A percentile compares a stretch with the other conserved stretches of the same genome.
Conservation (phyloP, 179 eudicot species). For the Heliamphora pulchella region DNA sequence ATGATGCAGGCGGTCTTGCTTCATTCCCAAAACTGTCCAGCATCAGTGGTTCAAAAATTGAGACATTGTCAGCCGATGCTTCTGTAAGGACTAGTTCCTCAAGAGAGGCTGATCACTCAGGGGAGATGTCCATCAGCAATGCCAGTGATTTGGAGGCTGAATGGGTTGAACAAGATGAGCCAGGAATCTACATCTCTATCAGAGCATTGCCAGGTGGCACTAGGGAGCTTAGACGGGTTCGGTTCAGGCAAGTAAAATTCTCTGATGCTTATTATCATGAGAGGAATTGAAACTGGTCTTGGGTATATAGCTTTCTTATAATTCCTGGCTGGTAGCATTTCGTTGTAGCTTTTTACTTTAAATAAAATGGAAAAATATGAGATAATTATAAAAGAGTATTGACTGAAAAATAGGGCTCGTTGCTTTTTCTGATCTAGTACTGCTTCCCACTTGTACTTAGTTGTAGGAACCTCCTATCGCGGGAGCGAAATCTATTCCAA, state of each 20-base stretch:
- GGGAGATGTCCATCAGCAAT: constrained; percentile 85
- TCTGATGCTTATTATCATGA: background rate
- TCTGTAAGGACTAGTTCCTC: constrained; percentile 75
- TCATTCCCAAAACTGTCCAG: constrained; percentile 79
- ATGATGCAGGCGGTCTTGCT: constrained; percentile 53
- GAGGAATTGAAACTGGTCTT: background rate
- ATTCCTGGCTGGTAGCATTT: background rate
- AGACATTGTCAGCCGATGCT: constrained; percentile 74
- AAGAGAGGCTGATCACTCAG: constrained; percentile 65
- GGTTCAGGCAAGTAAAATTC: constrained; percentile 67
- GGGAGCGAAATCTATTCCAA: too few relatives aligned
- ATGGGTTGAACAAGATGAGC: constrained; percentile 98
- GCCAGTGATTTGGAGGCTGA: constrained; percentile 91
- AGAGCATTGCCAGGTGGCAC: constrained; percentile 83
- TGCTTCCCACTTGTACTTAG: constrained; percentile 8
- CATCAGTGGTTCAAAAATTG: constrained; percentile 70
- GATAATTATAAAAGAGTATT: background rate
- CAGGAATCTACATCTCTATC: constrained; percentile 89
- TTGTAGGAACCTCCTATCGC: background rate
- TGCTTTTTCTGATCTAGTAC: constrained; percentile 2
- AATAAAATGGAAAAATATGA: background rate
- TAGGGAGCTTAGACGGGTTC: constrained; percentile 86
- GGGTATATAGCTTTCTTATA: background rate
- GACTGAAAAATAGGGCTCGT: background rate
- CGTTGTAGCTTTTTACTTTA: background rate